A percentile compares a stretch with the other conserved stretches of the same genome.
Evolutionary conservation across 1,284 basidiomycete genomes (phyloP).

Genomic region (Agroathelia rolfsii): DNA sequence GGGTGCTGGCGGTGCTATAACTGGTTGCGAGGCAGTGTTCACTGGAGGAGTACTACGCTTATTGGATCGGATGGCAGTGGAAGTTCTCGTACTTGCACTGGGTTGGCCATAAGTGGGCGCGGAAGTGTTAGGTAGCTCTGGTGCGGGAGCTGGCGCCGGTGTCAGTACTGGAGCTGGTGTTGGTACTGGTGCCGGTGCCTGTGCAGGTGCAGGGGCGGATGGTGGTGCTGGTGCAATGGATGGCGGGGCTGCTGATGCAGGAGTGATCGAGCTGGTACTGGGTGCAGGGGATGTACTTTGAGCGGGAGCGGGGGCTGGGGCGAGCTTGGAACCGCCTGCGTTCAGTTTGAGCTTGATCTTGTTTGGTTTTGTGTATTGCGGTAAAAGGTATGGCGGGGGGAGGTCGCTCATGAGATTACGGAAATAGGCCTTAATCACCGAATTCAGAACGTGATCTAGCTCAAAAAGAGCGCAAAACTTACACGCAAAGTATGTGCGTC

Average conservation of each 20-base stretch:
- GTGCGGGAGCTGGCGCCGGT: slow-evolving; percentile 9
- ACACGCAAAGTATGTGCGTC: slow-evolving; percentile 60
- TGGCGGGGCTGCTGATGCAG: slow-evolving; percentile 11
- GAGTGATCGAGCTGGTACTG: background rate
- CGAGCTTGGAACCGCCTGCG: background rate
- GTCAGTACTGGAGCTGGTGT: slow-evolving; percentile 11
- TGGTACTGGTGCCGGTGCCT: slow-evolving; percentile 8
- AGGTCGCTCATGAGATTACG: slow-evolving; percentile 66
- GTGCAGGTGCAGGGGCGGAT: slow-evolving; percentile 17
- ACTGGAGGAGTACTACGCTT: slow-evolving; percentile 4
- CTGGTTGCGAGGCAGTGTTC: background rate
- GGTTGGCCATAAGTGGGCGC: background rate
- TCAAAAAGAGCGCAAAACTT: slow-evolving; percentile 16
- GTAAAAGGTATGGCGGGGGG: slow-evolving; percentile 48
- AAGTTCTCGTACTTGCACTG: background rate
- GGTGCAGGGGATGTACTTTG: slow-evolving; percentile 10
- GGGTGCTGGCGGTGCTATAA: too few species aligned
- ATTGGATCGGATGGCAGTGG: slow-evolving; percentile 5
- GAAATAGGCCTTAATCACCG: slow-evolving; percentile 48
- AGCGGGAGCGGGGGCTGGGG: slow-evolving; percentile 7
- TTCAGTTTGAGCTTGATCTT: slow-evolving; percentile 58
- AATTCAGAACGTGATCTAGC: slow-evolving; percentile 10
- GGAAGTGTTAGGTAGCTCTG: slow-evolving; percentile 7
- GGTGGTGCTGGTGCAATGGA: slow-evolving; percentile 10
- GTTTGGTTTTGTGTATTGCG: slow-evolving; percentile 54